phyloP scores from a whole-genome alignment of 2,329 filamentous ascomycete genomes.

The Xylariomycetidae sp. region DNA sequence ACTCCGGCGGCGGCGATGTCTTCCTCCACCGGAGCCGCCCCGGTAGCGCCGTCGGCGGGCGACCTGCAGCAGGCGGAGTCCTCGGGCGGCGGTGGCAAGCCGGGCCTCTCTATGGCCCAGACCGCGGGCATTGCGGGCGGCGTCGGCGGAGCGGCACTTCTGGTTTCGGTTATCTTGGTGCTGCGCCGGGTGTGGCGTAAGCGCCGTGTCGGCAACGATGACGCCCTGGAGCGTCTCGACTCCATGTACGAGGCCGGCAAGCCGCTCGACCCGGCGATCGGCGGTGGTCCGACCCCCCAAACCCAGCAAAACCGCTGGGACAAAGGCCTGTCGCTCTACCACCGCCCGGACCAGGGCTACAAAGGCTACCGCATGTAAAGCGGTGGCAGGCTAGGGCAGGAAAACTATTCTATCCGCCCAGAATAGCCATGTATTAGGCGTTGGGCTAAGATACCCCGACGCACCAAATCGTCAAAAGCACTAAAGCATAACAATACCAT shows the following conservation, averaged over 20 bases:
- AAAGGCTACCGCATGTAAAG: constrained; percentile 23
- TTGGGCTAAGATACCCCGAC: too few relatives aligned
- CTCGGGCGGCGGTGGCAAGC: constrained; percentile 7
- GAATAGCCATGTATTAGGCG: too few relatives aligned
- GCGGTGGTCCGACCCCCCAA: constrained; percentile 1
- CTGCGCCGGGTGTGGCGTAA: constrained; percentile 25
- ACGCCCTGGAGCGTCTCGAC: constrained; percentile 20
- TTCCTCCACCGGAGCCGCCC: neutral
- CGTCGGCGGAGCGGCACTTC: constrained; percentile 19
- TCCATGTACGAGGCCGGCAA: constrained; percentile 24
- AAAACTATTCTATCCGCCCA: too few relatives aligned
- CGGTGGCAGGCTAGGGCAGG: too few relatives aligned
- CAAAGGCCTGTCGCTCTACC: constrained; percentile 22
- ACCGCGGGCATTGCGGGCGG: constrained; percentile 26
- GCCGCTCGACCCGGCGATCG: constrained; percentile 15
- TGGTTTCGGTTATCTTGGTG: constrained; percentile 18
- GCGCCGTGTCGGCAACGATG: constrained; percentile 23
- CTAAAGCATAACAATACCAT: too few relatives aligned
- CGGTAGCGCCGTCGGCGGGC: constrained; percentile 3
- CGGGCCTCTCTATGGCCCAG: constrained; percentile 17
- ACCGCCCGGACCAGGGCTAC: constrained; percentile 18
- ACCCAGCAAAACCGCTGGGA: too few relatives aligned
- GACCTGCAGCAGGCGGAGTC: neutral
- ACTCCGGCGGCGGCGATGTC: constrained; percentile 1
- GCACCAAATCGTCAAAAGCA: too few relatives aligned